Evolutionary conservation across 2,329 filamentous ascomycete species (phyloP), one percentile per base, ranked within the genome.

Genomic region (Ascosphaera aggregata): DNA sequence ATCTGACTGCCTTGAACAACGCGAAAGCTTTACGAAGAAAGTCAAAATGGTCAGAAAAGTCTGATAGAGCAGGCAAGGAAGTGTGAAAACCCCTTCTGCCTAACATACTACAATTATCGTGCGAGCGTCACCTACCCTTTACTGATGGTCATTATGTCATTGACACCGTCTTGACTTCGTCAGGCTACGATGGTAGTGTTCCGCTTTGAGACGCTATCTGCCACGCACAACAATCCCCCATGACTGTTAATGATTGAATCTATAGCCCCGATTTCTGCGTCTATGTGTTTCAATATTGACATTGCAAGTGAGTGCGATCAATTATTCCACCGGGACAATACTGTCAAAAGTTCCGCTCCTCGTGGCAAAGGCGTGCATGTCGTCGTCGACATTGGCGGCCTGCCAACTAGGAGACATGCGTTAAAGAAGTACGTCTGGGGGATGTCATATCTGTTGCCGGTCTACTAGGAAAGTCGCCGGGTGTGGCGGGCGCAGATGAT

Each of bases 381-480:
- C 43, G 57, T 80, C 31, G 48, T 77, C 31, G 76, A 80, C 47
- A 66, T 78, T n/a, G 75, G 71, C 9, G 75, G 75, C 0, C 60
- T 69, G 0, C 63, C 60, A n/a, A 77, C 73, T 0, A 61, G 79
- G 44, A 47, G 56, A 2, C 62, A 75, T 65, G 62, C 2, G 54
- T 76, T 32, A 64, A 64, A 44, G 65, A 66, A 1, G 55, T 71
- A 41, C 59, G 58, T 39, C 61, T 63, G 20, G 69, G 71, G 44
- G 69, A 68, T 24, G 54, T 69, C 11, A 66, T 69, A 45, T 60
- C 52, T 42, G 61, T 72, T 41, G 70, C 72, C 41, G 69, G 69
- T 2, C 71, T 71, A 53, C 50, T 72, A n/a, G 66, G 63, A 13
- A 67, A 65, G 11, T 53, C 42, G 16, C 48, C 57, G 34, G 57